These are phyloP conservation scores for Fragilaria crotonensis DNA, from an alignment of 108 stramenopile genomes.

Conservation along the genomic window DNA sequence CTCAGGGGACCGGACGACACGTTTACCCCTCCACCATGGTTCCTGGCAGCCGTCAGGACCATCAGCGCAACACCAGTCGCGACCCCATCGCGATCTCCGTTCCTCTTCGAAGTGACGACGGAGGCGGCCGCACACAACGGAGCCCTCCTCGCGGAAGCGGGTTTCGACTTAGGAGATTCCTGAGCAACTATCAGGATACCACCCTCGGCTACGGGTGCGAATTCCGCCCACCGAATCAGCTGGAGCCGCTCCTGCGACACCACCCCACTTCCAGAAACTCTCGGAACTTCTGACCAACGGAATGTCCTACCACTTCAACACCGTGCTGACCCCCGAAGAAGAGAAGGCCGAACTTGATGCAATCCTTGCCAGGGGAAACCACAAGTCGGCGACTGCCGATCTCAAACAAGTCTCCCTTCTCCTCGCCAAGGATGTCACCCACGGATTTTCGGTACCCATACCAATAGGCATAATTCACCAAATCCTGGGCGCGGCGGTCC, in stretches of 20 bases:
- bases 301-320: background rate
- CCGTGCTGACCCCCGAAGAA: background rate
- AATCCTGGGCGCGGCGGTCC: background rate
- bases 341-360: background rate
- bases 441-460: background rate
- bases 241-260: background rate
- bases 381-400: no score
- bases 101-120: no score
- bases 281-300: background rate
- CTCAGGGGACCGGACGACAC: no score
- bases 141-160: no score
- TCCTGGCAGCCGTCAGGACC: no score
- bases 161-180: background rate
- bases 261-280: background rate
- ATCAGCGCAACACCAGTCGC: no score
- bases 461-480: background rate
- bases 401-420: no score
- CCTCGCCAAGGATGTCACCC: background rate
- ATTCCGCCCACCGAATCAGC: background rate
- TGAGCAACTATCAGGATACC: background rate
- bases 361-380: background rate
- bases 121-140: no score
- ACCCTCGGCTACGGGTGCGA: background rate
- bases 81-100: no score
- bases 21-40: no score